A percentile compares a stretch with the other conserved stretches of the same genome.
phyloP scores from a whole-genome alignment of 2,329 filamentous ascomycete genomes.

The Aspergillus ochraceoroseus region DNA sequence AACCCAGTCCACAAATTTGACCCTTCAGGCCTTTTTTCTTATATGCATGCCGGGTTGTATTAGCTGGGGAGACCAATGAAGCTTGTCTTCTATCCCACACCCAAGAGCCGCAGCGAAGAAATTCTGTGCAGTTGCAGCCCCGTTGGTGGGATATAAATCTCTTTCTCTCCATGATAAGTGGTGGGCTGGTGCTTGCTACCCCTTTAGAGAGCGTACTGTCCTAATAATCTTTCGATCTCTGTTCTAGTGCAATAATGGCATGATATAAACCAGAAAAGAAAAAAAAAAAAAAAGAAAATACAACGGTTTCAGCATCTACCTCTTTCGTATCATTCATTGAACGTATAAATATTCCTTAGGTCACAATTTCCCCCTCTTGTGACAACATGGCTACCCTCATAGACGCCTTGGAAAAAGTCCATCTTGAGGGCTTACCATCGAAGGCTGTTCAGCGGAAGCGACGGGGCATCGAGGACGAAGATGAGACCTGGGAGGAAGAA shows the following conservation, averaged over 20 bases:
- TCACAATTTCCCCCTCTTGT: slow-evolving; percentile 13
- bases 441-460: slow-evolving; percentile 5
- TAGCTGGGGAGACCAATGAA: slow-evolving; percentile 48
- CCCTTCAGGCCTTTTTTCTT: slow-evolving; percentile 45
- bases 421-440: slow-evolving; percentile 22
- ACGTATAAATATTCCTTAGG: slow-evolving; percentile 14
- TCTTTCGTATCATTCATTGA: slow-evolving; percentile 20
- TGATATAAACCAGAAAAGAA: slow-evolving; percentile 19
- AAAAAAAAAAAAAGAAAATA: slow-evolving; percentile 7
- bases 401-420: slow-evolving; percentile 23
- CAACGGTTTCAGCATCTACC: slow-evolving; percentile 6
- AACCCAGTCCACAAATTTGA: slow-evolving; percentile 56
- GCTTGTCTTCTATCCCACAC: slow-evolving; percentile 39
- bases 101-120: slow-evolving; percentile 49
- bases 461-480: slow-evolving; percentile 19
- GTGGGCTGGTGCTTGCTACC: slow-evolving; percentile 16
- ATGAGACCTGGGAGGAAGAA: slow-evolving; percentile 20
- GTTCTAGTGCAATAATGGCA: slow-evolving; percentile 25
- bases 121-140: slow-evolving; percentile 46
- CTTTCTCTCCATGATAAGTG: slow-evolving; percentile 14
- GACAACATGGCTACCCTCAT: slow-evolving; percentile 21
- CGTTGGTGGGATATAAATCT: slow-evolving; percentile 46
- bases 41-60: slow-evolving; percentile 57
- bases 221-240: slow-evolving; percentile 17
- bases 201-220: slow-evolving; percentile 7